These are phyloP conservation scores for Melocanna baccifera DNA, from an alignment of 176 grass and related monocot species.

Conservation along the genomic window DNA sequence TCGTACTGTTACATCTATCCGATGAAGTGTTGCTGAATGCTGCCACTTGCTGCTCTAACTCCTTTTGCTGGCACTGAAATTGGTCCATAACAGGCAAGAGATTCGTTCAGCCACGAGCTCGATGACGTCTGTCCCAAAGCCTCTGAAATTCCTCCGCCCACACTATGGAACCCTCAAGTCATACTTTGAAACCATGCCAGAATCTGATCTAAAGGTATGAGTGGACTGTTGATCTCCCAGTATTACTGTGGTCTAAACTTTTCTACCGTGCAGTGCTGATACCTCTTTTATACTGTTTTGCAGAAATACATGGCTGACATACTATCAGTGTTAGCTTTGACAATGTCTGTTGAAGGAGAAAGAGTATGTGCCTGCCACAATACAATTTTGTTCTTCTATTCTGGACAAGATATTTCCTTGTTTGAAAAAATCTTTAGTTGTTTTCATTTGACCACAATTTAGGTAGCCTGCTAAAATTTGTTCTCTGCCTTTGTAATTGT, in stretches of 20 bases:
- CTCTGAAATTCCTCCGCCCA: slow-evolving; percentile 85
- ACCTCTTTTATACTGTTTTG: neutral
- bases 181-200: slow-evolving; percentile 68
- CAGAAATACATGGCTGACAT: slow-evolving; percentile 87
- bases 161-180: slow-evolving; percentile 88
- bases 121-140: slow-evolving; percentile 95
- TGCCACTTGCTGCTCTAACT: neutral
- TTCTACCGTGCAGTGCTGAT: slow-evolving; percentile 4
- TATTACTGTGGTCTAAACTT: neutral
- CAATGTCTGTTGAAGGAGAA: slow-evolving; percentile 92
- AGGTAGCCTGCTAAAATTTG: neutral
- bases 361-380: slow-evolving; percentile 48
- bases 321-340: slow-evolving; percentile 83
- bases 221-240: neutral
- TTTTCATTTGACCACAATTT: neutral
- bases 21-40: neutral
- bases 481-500: slow-evolving; percentile 4
- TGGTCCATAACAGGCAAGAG: slow-evolving; percentile 38
- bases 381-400: neutral
- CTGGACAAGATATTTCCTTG: neutral
- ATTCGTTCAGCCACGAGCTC: slow-evolving; percentile 88
- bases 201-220: slow-evolving; percentile 78
- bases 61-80: neutral
- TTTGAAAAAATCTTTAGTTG: neutral
- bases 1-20: neutral